Evolutionary conservation across 2,329 filamentous ascomycete genomes (phyloP), one percentile per base, ranked within the genome.

Genomic region (Scedosporium minutisporum): DNA sequence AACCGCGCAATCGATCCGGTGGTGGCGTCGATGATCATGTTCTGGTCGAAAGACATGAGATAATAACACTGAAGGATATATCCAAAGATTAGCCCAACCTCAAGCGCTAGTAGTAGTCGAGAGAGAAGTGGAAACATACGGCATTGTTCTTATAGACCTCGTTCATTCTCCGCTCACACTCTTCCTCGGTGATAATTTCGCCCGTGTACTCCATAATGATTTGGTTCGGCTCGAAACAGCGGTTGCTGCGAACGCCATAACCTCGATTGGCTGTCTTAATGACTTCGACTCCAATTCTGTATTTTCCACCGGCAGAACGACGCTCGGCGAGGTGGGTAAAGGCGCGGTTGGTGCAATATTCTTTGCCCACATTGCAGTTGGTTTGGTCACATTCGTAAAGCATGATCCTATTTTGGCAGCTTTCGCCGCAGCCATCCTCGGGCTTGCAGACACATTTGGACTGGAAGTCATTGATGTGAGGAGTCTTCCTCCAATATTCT

Each of bases 121-220:
- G 25, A 41, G 38, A 29, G 21, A 60, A 42, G 21, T 38, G 57
- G 29, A 16, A 21, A 74, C 85, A 74, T 73, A 96, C 92, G 77
- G 95, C 88, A 69, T 96, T 96, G 72, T 96, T 85, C 74, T 95
- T 96, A 78, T 99, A 99, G 64, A 89, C 84, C 65, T 93, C 89
- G 64, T 90, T 91, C 93, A 97, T 97, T 62, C 95, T 87, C 57
- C 89, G 85, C 72, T 97, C 92, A 71, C 93, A 96, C 73, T 99
- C 95, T 33, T 88, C 87, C 71, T 96, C 91, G 0, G 92, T 97
- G 70, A 99, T 96, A 68, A 99, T 97, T 75, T 99, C 95, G 48
- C 95, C 95, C 0, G 93, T 93, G 71, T 99, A 99, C 71, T 99
- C 95, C 77, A 97, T 93, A 71, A 99, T 97, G 72, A 99, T 96